Evolutionary conservation across 2,329 filamentous ascomycete genomes (phyloP).

Genomic region (Apiospora pterosperma): DNA sequence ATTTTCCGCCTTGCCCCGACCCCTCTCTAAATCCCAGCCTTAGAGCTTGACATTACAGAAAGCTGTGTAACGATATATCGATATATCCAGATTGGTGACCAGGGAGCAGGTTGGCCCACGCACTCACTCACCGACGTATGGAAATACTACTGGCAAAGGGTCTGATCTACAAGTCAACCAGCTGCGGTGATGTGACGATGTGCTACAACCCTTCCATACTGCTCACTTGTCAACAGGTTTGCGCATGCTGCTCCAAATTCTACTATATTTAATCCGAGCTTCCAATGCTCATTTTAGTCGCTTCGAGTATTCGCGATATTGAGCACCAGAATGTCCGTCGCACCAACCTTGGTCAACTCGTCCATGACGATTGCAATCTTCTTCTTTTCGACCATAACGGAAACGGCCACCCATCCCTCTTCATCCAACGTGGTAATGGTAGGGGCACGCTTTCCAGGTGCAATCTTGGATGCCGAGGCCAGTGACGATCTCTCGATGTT

Average conservation of each 20-base stretch:
- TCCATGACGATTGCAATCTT: slow-evolving; percentile 85
- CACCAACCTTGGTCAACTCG: slow-evolving; percentile 69
- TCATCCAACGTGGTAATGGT: slow-evolving; percentile 88
- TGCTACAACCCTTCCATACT: not conserved
- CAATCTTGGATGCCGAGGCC: slow-evolving; percentile 67
- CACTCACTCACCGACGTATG: not conserved
- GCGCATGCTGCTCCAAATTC: not conserved
- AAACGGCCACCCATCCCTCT: slow-evolving; percentile 90
- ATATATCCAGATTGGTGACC: not conserved
- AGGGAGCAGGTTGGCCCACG: not conserved
- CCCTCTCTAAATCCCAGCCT: not conserved
- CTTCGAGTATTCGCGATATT: slow-evolving; percentile 69
- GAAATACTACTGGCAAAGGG: not conserved
- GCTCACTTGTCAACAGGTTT: not conserved
- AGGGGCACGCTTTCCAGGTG: slow-evolving; percentile 89
- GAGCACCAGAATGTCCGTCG: slow-evolving; percentile 80
- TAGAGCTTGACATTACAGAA: not conserved
- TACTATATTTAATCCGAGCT: not conserved
- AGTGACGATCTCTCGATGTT: slow-evolving; percentile 77
- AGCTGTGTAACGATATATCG: not conserved
- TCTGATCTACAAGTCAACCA: not conserved
- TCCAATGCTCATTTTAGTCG: not conserved
- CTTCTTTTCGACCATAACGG: slow-evolving; percentile 89
- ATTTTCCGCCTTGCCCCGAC: not conserved
- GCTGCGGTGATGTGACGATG: not conserved